Evolutionary conservation across 306 rosid species (phyloP), one percentile per base, ranked within the genome.

Genomic region (Abrus precatorius): DNA sequence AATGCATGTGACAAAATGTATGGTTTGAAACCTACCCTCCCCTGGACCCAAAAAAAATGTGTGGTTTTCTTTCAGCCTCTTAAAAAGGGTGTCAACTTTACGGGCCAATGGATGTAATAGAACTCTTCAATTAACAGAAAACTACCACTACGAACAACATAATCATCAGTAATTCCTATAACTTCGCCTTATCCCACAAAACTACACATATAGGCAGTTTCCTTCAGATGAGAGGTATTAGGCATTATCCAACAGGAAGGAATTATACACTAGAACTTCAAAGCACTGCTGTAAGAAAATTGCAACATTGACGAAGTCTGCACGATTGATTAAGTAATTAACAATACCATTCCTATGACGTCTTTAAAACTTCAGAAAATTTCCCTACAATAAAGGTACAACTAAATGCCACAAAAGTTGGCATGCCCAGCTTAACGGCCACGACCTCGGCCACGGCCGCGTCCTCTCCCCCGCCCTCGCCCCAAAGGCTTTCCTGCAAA

Each of bases 371-470:
- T 64, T 62, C 55, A 80, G 61, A 83, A 86, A 80, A 76, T 59
- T 65, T 48, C 60, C 86, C 85, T 86, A 86, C 86, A 81, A 83
- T 79, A 81, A 59, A 87, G 88, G 83, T 84, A 76, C 87, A 92
- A 74, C 84, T 82, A 59, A 30, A 62, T 73, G 77, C 80, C 84
- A 78, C 80, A 85, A 86, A 87, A 80, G 54, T 61, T 79, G 79
- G 27, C 77, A 61, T 13, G 52, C 38, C 74, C 59, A 57, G 55
- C 76, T 88, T 84, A 87, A 73, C 92, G 89, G 5, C 92, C 96
- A 27, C 97, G 98, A 0, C 95, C 98, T 9, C 98, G 97, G 0
- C 98, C 95, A 0, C 96, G 93, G 0, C 98, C 97, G 8, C 97
- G 97, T 1, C 98, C 98, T 4, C 97, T 85, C 1, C 98, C 98